These are phyloP conservation scores for Crucihimalaya himalaica DNA, from an alignment of 345 rosid genomes.

Conservation along the genomic window DNA sequence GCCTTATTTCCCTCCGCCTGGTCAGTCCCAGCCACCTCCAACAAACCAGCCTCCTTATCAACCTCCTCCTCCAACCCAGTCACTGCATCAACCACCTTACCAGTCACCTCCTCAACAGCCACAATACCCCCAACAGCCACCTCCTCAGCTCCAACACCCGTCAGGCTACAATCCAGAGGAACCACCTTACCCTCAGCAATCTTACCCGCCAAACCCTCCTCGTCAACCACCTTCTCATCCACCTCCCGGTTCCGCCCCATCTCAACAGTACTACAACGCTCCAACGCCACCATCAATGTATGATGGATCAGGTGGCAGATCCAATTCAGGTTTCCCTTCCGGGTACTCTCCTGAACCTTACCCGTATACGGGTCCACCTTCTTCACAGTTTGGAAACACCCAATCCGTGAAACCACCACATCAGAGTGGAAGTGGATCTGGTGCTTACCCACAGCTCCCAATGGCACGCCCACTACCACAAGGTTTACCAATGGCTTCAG, in stretches of 20 bases:
- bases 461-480: conserved; percentile 79
- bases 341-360: conserved; percentile 60
- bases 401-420: conserved; percentile 54
- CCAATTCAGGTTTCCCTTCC: conserved; percentile 62
- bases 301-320: conserved; percentile 63
- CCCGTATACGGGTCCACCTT: conserved; percentile 55
- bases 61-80: conserved; percentile 59
- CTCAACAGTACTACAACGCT: conserved; percentile 64
- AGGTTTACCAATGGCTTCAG: conserved; percentile 68
- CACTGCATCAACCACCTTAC: conserved; percentile 66
- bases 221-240: conserved; percentile 63
- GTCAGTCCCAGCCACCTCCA: conserved; percentile 63
- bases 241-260: conserved; percentile 52
- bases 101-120: conserved; percentile 64
- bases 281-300: conserved; percentile 54
- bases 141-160: conserved; percentile 57
- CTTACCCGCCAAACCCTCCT: conserved; percentile 54
- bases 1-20: conserved; percentile 58
- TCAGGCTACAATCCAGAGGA: conserved; percentile 65
- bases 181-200: conserved; percentile 56
- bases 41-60: conserved; percentile 61
- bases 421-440: conserved; percentile 48
- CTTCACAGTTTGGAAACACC: conserved; percentile 63
- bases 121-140: conserved; percentile 61
- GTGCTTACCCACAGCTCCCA: conserved; percentile 78